Percentiles rank a stretch among this genome's conserved stretches.
Conservation (phyloP, 495 filamentous ascomycete species). For the Lasiosphaeria miniovina region DNA sequence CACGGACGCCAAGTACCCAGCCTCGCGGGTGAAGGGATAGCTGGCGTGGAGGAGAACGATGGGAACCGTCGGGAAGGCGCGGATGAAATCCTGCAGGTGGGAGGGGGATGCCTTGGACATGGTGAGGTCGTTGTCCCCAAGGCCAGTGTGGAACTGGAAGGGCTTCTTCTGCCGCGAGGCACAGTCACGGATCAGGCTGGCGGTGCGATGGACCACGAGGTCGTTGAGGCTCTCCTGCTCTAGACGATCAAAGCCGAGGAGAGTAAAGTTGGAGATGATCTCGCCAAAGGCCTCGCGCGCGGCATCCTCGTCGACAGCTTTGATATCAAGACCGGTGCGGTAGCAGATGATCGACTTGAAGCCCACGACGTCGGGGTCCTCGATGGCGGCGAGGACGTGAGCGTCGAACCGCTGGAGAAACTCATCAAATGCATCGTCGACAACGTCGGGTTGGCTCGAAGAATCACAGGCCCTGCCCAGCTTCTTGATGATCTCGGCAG, state of each 20-base stretch:
- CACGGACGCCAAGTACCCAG: slow-evolving; percentile 74
- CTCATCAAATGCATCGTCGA: slow-evolving; percentile 32
- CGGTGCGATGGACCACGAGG: slow-evolving; percentile 59
- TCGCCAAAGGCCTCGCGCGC: slow-evolving; percentile 26
- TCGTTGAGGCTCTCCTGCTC: slow-evolving; percentile 63
- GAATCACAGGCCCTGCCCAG: slow-evolving; percentile 31
- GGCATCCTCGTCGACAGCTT: slow-evolving; percentile 24
- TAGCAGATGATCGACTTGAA: slow-evolving; percentile 90
- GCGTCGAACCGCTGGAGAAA: slow-evolving; percentile 31
- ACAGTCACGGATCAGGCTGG: slow-evolving; percentile 45
- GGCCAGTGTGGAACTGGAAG: slow-evolving; percentile 82
- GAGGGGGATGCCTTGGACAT: slow-evolving; percentile 70
- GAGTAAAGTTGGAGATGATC: slow-evolving; percentile 27
- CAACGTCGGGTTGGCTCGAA: slow-evolving; percentile 16
- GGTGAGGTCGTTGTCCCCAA: slow-evolving; percentile 80
- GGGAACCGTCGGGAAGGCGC: slow-evolving; percentile 61
- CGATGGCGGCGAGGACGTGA: slow-evolving; percentile 51
- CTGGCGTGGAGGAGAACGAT: slow-evolving; percentile 81
- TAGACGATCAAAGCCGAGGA: slow-evolving; percentile 43
- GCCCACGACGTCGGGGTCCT: slow-evolving; percentile 67
- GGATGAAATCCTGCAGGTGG: slow-evolving; percentile 71
- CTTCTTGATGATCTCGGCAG: slow-evolving; percentile 58
- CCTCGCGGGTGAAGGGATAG: slow-evolving; percentile 82
- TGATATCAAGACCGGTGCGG: slow-evolving; percentile 67
- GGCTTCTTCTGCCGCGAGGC: slow-evolving; percentile 56